Base-by-base conservation (phyloP, 148 eudicot species). In the Rhododendron molle region DNA sequence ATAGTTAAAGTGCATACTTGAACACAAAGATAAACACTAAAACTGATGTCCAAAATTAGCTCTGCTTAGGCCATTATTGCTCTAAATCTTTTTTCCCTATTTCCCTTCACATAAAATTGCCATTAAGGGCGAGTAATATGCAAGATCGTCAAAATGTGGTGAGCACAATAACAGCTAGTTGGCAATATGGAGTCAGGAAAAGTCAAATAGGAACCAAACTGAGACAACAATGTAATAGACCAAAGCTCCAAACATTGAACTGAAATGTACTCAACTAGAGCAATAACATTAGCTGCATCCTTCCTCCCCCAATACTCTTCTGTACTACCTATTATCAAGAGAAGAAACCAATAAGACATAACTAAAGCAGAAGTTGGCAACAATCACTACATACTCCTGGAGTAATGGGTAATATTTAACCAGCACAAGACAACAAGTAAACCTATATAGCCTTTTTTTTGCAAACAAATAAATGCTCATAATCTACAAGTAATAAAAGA, bases 211-310 rank as follows among this genome's bases (percentile, higher is more conserved):
- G 46, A 69, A 8, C 36, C 38, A 71, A 20, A 36, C 30, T 36
- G 50, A 81, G 72, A 36, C 71, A 81, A 14, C 72, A 34, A 58
- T 28, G 21, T 36, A 21, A 36, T 26, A 36, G 32, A 13, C 30
- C 30, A 81, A 44, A 54, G 67, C 79, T 47, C 28, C 12, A 52
- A 81, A 72, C 16, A 7, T 40, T 49, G 43, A 67, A 80, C 15
- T 32, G 82, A 84, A 52, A n/a, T 83, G 23, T 40, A 89, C 91
- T 93, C 83, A 86, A 92, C 94, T 87, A 83, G 90, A 88, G 98
- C 94, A 86, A 96, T 87, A 80, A 92, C 98, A 83, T 89, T 88
- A 84, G 98, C 98, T 81, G 96, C 98, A 88, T 96, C 98, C 88
- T 92, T 88, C 88, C 98, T 94, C 88, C 86, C 89, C 98, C 96